Percentiles rank a stretch among this genome's conserved stretches.
Evolutionary conservation across 139 green algal species (phyloP).

Genomic region (Chlamydomonas applanata): DNA sequence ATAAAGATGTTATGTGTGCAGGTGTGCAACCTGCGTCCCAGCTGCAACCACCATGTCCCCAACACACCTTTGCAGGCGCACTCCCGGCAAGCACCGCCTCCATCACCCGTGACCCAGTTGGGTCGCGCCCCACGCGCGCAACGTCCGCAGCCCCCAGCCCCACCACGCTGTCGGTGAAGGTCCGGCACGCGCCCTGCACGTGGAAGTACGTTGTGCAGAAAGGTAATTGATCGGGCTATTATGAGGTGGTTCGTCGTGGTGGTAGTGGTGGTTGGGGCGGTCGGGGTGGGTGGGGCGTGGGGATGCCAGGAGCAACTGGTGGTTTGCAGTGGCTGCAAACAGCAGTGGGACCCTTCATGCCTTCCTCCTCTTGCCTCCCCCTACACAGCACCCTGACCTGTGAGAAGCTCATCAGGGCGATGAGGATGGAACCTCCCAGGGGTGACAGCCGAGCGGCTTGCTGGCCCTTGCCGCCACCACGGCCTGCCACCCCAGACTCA

Average conservation of each 20-base stretch:
- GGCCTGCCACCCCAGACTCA: too few relatives aligned
- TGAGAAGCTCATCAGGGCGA: slow-evolving; percentile 29
- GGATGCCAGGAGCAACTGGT: not conserved
- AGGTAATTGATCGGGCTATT: too few relatives aligned
- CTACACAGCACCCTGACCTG: not conserved
- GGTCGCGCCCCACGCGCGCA: not conserved
- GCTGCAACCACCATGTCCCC: too few relatives aligned
- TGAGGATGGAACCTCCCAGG: slow-evolving; percentile 56
- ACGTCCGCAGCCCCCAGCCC: slow-evolving; percentile 16
- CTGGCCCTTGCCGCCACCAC: not conserved
- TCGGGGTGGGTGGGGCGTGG: too few relatives aligned
- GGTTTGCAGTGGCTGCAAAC: not conserved
- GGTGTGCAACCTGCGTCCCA: too few relatives aligned
- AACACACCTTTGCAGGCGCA: slow-evolving; percentile 34
- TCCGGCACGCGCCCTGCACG: slow-evolving; percentile 23
- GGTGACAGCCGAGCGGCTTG: slow-evolving; percentile 39
- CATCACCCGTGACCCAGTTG: slow-evolving; percentile 41
- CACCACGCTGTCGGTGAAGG: slow-evolving; percentile 42
- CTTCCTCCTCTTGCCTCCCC: too few relatives aligned
- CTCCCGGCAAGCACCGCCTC: slow-evolving; percentile 56
- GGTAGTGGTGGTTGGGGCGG: too few relatives aligned
- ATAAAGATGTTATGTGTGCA: too few relatives aligned
- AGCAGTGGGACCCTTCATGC: not conserved
- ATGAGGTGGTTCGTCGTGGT: too few relatives aligned
- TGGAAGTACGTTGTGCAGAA: too few relatives aligned